These are phyloP conservation scores for Linum lewisii DNA, from an alignment of 345 rosid genomes.

Conservation along the genomic window DNA sequence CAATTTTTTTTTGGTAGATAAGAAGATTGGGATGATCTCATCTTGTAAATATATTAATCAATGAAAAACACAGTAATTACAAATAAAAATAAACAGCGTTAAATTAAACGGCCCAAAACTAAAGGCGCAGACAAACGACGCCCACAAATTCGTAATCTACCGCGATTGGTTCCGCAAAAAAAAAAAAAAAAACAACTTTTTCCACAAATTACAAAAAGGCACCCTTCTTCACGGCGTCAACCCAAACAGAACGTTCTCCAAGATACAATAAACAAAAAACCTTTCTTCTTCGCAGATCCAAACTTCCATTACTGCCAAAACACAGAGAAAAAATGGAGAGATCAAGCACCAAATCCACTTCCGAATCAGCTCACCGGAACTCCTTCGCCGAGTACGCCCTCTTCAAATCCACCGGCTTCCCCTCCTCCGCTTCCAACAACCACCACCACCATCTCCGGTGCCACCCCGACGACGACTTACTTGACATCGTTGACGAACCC, in stretches of 20 bases:
- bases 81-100: too few relatives aligned
- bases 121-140: neutral
- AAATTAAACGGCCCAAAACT: too few relatives aligned
- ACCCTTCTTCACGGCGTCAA: too few relatives aligned
- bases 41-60: too few relatives aligned
- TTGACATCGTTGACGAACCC: neutral
- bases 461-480: neutral
- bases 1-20: too few relatives aligned
- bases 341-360: neutral
- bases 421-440: neutral
- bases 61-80: too few relatives aligned
- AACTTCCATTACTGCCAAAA: neutral
- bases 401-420: neutral
- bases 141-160: neutral
- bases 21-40: too few relatives aligned
- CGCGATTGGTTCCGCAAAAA: too few relatives aligned
- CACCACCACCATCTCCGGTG: neutral
- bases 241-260: too few relatives aligned
- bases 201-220: too few relatives aligned
- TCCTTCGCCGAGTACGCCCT: neutral
- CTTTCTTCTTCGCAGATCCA: neutral
- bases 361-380: neutral
- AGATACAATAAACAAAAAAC: too few relatives aligned
- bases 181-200: too few relatives aligned
- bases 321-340: neutral